Evolutionary conservation across 768 basidiomycete species (phyloP).

Genomic region (Hericium coralloides): DNA sequence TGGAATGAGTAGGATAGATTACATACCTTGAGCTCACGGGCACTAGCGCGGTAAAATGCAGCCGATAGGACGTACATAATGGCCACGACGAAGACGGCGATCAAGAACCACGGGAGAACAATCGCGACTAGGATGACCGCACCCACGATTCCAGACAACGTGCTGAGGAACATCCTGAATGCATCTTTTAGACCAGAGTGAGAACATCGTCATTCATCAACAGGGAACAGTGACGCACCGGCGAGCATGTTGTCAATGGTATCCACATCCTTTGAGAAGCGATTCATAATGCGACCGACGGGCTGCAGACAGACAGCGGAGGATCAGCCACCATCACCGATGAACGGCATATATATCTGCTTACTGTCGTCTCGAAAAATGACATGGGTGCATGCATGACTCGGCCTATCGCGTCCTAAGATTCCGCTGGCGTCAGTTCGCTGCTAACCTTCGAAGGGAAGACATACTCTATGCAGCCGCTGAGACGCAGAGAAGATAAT

Average conservation of each 20-base stretch:
- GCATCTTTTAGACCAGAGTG: constrained; percentile 35
- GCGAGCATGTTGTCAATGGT: constrained; percentile 70
- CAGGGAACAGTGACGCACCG: constrained; percentile 24
- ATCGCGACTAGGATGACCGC: constrained; percentile 74
- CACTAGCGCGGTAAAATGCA: constrained; percentile 76
- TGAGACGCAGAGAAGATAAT: constrained; percentile 76
- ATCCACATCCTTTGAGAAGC: constrained; percentile 83
- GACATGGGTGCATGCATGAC: constrained; percentile 83
- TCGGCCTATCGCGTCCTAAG: constrained; percentile 50
- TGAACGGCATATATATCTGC: not conserved
- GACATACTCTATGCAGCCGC: constrained; percentile 46
- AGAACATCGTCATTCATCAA: not conserved
- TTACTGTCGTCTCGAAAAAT: constrained; percentile 80
- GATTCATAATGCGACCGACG: constrained; percentile 82
- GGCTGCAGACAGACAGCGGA: constrained; percentile 33
- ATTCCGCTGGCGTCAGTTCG: too few species aligned
- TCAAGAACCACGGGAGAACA: constrained; percentile 77
- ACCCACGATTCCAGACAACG: constrained; percentile 57
- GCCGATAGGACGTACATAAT: constrained; percentile 63
- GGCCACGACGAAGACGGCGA: constrained; percentile 54
- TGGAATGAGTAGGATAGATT: not conserved
- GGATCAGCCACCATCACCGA: not conserved
- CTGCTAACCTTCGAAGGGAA: too few species aligned
- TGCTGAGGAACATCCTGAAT: constrained; percentile 61
- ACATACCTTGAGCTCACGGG: constrained; percentile 71